Conservation (phyloP, 768 basidiomycete species). For the Leccinum uliginosum region DNA sequence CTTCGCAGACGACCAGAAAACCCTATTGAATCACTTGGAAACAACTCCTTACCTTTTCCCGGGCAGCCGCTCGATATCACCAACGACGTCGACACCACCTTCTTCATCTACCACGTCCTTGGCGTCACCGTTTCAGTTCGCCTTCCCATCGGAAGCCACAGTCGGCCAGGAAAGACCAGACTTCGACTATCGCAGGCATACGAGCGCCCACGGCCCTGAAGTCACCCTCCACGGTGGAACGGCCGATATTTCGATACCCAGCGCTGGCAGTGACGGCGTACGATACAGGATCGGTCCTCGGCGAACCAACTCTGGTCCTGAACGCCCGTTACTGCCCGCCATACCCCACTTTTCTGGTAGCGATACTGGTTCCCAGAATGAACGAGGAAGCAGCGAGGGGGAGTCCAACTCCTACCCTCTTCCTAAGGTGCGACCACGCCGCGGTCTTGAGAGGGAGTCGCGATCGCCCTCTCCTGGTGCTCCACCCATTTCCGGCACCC, state of each 20-base stretch:
- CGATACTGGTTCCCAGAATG: slow-evolving; percentile 49
- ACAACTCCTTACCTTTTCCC: slow-evolving; percentile 57
- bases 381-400: slow-evolving; percentile 53
- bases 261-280: slow-evolving; percentile 48
- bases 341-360: slow-evolving; percentile 47
- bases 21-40: slow-evolving; percentile 47
- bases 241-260: slow-evolving; percentile 60
- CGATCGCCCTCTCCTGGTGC: slow-evolving; percentile 44
- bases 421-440: slow-evolving; percentile 46
- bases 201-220: slow-evolving; percentile 50
- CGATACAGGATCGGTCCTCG: slow-evolving; percentile 56
- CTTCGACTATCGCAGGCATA: slow-evolving; percentile 62
- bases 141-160: slow-evolving; percentile 50
- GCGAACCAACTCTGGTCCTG: slow-evolving; percentile 44
- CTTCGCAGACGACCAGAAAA: slow-evolving; percentile 54
- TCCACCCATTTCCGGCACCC: slow-evolving; percentile 65
- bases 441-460: slow-evolving; percentile 42
- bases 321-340: slow-evolving; percentile 45
- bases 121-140: slow-evolving; percentile 64
- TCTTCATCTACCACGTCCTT: slow-evolving; percentile 60
- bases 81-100: slow-evolving; percentile 55
- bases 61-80: slow-evolving; percentile 69
- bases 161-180: slow-evolving; percentile 55
- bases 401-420: slow-evolving; percentile 42
- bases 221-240: slow-evolving; percentile 72